These are phyloP conservation scores for Sarocladium oryzae DNA, from an alignment of 2,329 filamentous ascomycete genomes.

Conservation along the genomic window DNA sequence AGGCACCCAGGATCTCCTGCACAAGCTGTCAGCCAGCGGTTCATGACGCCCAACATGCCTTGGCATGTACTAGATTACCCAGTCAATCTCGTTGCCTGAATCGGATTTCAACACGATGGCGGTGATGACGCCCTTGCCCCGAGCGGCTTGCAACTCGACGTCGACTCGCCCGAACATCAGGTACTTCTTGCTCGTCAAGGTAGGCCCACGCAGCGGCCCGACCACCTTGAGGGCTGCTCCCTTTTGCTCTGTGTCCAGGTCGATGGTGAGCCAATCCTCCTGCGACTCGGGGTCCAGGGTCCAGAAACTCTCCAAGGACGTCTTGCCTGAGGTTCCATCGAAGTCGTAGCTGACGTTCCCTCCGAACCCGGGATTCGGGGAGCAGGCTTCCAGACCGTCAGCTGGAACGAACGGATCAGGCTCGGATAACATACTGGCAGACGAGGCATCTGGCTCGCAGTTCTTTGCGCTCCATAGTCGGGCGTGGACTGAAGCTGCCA, in stretches of 20 bases:
- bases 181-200: constrained; percentile 66
- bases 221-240: constrained; percentile 47
- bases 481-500: too few relatives aligned
- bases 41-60: too few relatives aligned
- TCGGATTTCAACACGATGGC: constrained; percentile 73
- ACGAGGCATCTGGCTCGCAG: too few relatives aligned
- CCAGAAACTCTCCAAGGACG: constrained; percentile 22
- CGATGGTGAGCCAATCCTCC: constrained; percentile 19
- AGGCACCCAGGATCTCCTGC: constrained; percentile 23
- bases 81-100: constrained; percentile 65
- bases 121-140: constrained; percentile 70
- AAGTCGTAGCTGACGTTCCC: constrained; percentile 52
- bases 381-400: constrained; percentile 36
- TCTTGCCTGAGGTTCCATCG: constrained; percentile 46
- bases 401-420: too few relatives aligned
- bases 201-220: constrained; percentile 47
- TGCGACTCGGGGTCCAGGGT: constrained; percentile 25
- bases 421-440: too few relatives aligned
- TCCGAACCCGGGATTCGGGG: constrained; percentile 61
- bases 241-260: constrained; percentile 19
- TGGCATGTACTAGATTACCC: constrained; percentile 16
- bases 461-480: too few relatives aligned
- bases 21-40: background rate
- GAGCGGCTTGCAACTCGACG: constrained; percentile 61
- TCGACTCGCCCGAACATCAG: constrained; percentile 79